Base-by-base conservation (phyloP, 192 early-diverging fungal species). In the Phycomyces nitens region DNA sequence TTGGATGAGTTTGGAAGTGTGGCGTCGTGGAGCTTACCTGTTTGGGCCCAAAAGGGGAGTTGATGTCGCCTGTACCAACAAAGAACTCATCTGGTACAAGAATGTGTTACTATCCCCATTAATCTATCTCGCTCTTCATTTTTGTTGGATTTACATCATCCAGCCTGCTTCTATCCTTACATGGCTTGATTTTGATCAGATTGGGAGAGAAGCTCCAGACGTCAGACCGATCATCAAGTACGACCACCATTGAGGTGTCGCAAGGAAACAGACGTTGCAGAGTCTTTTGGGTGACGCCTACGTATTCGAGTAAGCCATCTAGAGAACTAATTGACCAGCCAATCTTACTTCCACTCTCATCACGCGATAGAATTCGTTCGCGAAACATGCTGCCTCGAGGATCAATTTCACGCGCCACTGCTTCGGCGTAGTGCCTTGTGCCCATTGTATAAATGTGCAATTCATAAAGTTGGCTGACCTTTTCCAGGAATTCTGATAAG, bases 381-480 rank as follows among this genome's bases (percentile, higher is more conserved):
- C 85, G 81, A 62, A 99, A 99, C 27, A 87, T 81, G 10, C 58
- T 77, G 6, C 83, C 68, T 14, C 89, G 82, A 0, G 95, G 95
- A 65, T 99, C 97, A 49, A 99, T 86, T 1, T 88, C 81, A 23
- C 84, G 79, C 0, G 93, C 92, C 1, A 99, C 91, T 0, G 89
- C 87, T 29, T 89, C 81, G 27, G 97, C 97, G 74, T 99, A 99
- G 18, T 86, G 81, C 11, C 95, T 82, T 1, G 94, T 92, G 27
- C 97, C 97, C 95, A 98, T 96, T 1, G 97, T 99, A 73, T 99
- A 99, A 56, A 99, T 95, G 72, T 99, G 97, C 70, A 98, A 77
- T 75, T 99, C 97, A 67, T 92, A 99, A 7, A 88, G 27, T 57
- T 84, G 56, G 1, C 81, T 72, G 7, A 94, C 68, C 50, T 79